phyloP scores from a whole-genome alignment of 2,329 filamentous ascomycete species.

The Monosporascus sp. region DNA sequence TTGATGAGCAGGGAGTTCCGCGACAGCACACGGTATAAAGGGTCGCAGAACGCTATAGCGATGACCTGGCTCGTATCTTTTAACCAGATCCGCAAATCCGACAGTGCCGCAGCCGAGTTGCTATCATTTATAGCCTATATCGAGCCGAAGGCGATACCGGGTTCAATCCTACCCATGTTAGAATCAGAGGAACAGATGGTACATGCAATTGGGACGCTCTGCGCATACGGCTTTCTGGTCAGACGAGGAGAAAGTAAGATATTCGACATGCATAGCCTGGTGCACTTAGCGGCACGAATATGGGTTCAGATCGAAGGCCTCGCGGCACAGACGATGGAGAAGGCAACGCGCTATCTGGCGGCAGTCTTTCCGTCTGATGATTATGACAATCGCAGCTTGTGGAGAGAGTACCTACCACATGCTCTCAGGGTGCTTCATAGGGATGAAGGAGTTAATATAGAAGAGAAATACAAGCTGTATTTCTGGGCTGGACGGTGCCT shows the following conservation, averaged over 20 bases:
- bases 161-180: slow-evolving; percentile 23
- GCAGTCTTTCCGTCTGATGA: slow-evolving; percentile 1
- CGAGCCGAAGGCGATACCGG: slow-evolving; percentile 33
- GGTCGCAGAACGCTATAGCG: slow-evolving; percentile 28
- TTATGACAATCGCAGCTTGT: slow-evolving; percentile 8
- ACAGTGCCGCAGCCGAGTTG: slow-evolving; percentile 27
- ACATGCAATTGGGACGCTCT: slow-evolving; percentile 22
- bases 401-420: slow-evolving; percentile 21
- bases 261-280: slow-evolving; percentile 31
- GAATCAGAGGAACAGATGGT: slow-evolving; percentile 7
- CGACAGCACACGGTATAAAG: slow-evolving; percentile 26
- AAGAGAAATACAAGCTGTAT: not conserved
- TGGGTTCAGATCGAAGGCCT: slow-evolving; percentile 17
- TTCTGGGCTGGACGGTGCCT: not conserved
- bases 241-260: slow-evolving; percentile 10
- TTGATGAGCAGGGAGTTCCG: slow-evolving; percentile 29
- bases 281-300: slow-evolving; percentile 24
- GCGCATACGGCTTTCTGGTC: slow-evolving; percentile 24
- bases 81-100: slow-evolving; percentile 25
- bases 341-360: not conserved
- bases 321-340: not conserved
- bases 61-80: slow-evolving; percentile 36
- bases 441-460: slow-evolving; percentile 7
- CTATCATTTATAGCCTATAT: slow-evolving; percentile 36
- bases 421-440: slow-evolving; percentile 13